A percentile compares a stretch with the other conserved stretches of the same genome.
Evolutionary conservation across 2,329 filamentous ascomycete genomes (phyloP).

Genomic region (Aspergillus brunneoviolaceus): DNA sequence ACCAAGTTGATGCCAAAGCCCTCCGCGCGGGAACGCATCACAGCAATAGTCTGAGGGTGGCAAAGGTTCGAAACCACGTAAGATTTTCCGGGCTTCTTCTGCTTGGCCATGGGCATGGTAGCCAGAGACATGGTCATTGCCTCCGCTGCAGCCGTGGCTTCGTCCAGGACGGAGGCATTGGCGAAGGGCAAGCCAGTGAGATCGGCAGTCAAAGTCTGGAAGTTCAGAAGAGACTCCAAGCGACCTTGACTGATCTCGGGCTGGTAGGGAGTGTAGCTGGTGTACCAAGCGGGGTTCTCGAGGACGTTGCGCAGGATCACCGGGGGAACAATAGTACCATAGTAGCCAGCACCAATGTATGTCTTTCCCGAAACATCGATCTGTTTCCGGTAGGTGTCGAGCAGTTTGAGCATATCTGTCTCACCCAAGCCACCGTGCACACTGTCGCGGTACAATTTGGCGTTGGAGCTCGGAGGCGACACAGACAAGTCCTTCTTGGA

Average conservation of each 20-base stretch:
- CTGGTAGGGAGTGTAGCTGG: conserved; percentile 96
- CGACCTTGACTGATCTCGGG: conserved; percentile 95
- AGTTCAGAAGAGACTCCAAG: conserved; percentile 89
- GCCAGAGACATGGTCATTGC: conserved; percentile 93
- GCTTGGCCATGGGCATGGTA: conserved; percentile 66
- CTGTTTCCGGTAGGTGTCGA: conserved; percentile 47
- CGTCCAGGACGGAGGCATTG: conserved; percentile 88
- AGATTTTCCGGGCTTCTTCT: conserved; percentile 73
- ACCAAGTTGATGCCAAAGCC: conserved; percentile 86
- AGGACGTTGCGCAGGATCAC: conserved; percentile 92
- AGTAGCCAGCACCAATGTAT: conserved; percentile 86
- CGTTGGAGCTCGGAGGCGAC: conserved; percentile 45
- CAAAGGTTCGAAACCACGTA: conserved; percentile 80
- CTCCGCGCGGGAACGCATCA: conserved; percentile 79
- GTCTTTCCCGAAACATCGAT: conserved; percentile 62
- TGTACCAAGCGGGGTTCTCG: conserved; percentile 95
- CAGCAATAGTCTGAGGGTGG: conserved; percentile 81
- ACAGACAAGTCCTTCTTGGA: conserved; percentile 64
- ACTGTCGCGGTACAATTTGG: conserved; percentile 42
- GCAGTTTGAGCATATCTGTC: conserved; percentile 43
- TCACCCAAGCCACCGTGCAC: conserved; percentile 49
- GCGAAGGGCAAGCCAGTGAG: conserved; percentile 82
- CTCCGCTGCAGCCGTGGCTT: conserved; percentile 88
- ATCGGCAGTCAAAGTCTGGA: conserved; percentile 88
- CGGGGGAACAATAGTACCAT: conserved; percentile 78